These are phyloP conservation scores for Leccinum pachyderme DNA, from an alignment of 1,284 basidiomycete genomes.

Conservation along the genomic window DNA sequence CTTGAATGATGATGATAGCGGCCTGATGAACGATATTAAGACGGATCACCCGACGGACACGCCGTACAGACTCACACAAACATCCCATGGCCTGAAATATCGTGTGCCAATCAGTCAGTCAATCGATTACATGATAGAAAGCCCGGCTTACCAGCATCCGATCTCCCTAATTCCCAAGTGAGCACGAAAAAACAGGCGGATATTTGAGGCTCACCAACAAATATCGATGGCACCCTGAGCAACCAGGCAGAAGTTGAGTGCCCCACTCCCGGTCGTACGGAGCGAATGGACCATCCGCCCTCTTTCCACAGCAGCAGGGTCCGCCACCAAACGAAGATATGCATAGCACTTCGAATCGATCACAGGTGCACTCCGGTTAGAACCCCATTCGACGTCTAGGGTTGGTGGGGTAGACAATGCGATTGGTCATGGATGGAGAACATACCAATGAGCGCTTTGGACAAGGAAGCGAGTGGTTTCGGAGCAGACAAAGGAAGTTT, in stretches of 20 bases:
- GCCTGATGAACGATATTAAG: constrained; percentile 43
- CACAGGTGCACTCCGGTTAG: constrained; percentile 64
- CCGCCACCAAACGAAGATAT: constrained; percentile 76
- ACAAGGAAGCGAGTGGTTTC: constrained; percentile 73
- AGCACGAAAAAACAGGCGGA: neutral
- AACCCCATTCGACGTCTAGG: constrained; percentile 88
- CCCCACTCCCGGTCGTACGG: constrained; percentile 81
- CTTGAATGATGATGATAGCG: constrained; percentile 82
- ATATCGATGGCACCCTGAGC: constrained; percentile 83
- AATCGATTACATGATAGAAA: neutral
- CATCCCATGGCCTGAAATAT: constrained; percentile 69
- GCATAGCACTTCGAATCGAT: constrained; percentile 68
- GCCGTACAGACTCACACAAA: constrained; percentile 54
- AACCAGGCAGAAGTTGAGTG: constrained; percentile 79
- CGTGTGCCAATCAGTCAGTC: neutral
- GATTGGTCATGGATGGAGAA: neutral
- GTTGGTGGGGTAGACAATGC: neutral
- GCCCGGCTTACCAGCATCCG: constrained; percentile 64
- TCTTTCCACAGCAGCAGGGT: constrained; percentile 53
- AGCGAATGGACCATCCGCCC: constrained; percentile 89
- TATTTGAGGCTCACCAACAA: constrained; percentile 63
- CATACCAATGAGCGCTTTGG: constrained; percentile 76
- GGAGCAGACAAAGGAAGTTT: constrained; percentile 70
- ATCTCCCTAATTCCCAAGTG: constrained; percentile 65
- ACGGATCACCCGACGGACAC: neutral